Conservation (phyloP, 345 rosid genomes). For the Brassica carinata region DNA sequence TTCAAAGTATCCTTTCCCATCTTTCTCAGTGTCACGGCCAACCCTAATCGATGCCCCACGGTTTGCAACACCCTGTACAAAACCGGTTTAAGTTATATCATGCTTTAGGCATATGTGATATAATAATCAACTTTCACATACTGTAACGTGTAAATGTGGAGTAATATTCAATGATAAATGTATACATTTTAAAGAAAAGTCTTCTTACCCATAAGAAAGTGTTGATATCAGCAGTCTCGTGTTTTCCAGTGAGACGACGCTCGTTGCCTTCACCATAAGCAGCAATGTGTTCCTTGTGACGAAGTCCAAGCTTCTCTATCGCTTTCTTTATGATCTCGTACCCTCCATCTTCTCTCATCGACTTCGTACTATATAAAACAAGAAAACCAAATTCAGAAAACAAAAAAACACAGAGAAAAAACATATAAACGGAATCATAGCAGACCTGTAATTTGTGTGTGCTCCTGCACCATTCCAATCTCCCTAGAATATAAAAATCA, state of each 20-base stretch:
- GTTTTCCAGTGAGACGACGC: conserved; percentile 73
- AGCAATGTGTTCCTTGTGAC: conserved; percentile 79
- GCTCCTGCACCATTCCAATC: conserved; percentile 99
- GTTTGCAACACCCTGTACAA: conserved; percentile 52
- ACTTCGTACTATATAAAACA: conserved; percentile 58
- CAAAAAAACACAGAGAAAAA: no score
- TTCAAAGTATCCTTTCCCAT: conserved; percentile 79
- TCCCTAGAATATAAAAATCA: conserved; percentile 42
- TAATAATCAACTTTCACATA: background rate
- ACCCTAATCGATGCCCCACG: conserved; percentile 85
- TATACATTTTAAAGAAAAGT: background rate
- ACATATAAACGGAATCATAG: background rate
- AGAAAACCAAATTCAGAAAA: background rate
- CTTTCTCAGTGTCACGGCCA: conserved; percentile 78
- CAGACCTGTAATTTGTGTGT: conserved; percentile 79
- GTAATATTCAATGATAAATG: background rate
- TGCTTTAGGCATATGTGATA: background rate
- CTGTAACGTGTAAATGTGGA: background rate
- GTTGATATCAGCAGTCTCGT: conserved; percentile 84
- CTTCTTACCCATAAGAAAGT: conserved; percentile 64
- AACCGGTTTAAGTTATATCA: background rate
- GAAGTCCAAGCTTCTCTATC: conserved; percentile 65
- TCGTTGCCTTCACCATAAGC: conserved; percentile 87
- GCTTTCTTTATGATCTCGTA: conserved; percentile 62
- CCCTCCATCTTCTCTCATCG: conserved; percentile 82